Evolutionary conservation across 495 filamentous ascomycete genomes (phyloP), one percentile per base, ranked within the genome.

Genomic region (Penicillium flavigenum): DNA sequence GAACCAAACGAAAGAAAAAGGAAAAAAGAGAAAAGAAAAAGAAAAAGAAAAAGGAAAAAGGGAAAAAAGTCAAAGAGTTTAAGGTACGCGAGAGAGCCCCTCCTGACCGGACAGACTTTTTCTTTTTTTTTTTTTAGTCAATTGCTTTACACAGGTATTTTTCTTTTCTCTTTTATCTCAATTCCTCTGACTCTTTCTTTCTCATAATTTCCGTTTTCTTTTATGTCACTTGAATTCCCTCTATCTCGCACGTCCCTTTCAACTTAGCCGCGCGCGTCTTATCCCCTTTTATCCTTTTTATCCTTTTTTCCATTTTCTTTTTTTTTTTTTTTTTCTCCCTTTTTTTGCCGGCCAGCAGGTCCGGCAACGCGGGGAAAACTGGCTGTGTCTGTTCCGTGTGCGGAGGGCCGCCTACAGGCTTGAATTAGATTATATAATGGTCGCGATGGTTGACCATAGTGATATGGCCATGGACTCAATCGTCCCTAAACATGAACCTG

Each of bases 401-500:
- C 50, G 56, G 48, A 66, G 57, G 34, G 51, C 47, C 51, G 52
- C 57, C 45, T 48, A 47, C 58, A 58, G 54, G 61, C 59, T 50
- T 57, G 50, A 52, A 29, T 42, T 42, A 42, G 24, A 32, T 53
- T 42, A 43, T 52, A 42, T 53, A 43, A 78, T 78, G 75, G 76
- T 78, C 70, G 76, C 76, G 61, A 78, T 77, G 73, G 70, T 78
- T 57, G 76, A 70, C 34, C 68, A 72, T 31, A 73, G 76, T 74
- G 75, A 78, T 59, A 65, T 63, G 62, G 69, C 62, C 68, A 76
- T 75, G 70, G 75, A 78, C 52, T 56, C 56, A 12, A 44, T 53
- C 27, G 39, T 52, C 20, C 56, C 56, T 2, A 58, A 58, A 41
- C 39, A 51, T 46, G 56, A 58, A 44, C 56, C 56, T 64, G 51